Conservation (phyloP, 495 filamentous ascomycete species). For the Daldinia caldariorum region DNA sequence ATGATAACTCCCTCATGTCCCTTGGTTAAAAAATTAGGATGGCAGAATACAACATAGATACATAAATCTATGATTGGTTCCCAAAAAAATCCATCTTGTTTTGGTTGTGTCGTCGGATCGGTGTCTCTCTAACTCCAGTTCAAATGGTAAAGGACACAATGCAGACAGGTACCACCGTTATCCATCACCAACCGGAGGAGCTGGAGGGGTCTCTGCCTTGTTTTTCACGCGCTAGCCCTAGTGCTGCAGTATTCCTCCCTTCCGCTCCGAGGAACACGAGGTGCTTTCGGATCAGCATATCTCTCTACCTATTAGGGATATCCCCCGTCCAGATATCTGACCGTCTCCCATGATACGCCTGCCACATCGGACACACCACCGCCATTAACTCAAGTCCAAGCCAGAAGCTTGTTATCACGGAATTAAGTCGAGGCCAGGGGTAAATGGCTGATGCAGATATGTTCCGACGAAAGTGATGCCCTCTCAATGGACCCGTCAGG, state of each 20-base stretch:
- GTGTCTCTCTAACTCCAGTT: conserved; percentile 20
- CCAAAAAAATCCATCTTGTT: conserved; percentile 39
- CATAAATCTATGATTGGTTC: conserved; percentile 47
- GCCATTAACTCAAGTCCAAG: conserved; percentile 13
- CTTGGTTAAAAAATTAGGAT: conserved; percentile 32
- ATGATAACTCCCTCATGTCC: conserved; percentile 33
- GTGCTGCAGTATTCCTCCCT: conserved; percentile 13
- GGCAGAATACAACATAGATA: conserved; percentile 40
- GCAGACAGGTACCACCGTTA: conserved; percentile 7
- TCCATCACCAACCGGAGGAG: neutral
- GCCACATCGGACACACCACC: conserved; percentile 4
- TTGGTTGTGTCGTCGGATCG: conserved; percentile 26
- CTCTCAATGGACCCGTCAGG: conserved; percentile 15
- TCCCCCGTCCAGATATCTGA: conserved; percentile 10
- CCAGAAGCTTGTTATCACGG: conserved; percentile 1
- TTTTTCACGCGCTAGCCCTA: conserved; percentile 16
- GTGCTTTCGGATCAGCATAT: conserved; percentile 6
- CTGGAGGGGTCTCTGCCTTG: conserved; percentile 3
- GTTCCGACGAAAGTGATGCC: conserved; percentile 18
- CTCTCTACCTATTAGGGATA: conserved; percentile 15
- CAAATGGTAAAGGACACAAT: conserved; percentile 39
- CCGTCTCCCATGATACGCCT: conserved; percentile 5
- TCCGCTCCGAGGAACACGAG: conserved; percentile 7
- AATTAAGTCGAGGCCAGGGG: conserved; percentile 5
- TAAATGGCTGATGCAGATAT: conserved; percentile 25